Percentiles rank a stretch among this genome's conserved stretches.
Conservation (phyloP, 768 basidiomycete species). For the Strobilomyces dryophilus region DNA sequence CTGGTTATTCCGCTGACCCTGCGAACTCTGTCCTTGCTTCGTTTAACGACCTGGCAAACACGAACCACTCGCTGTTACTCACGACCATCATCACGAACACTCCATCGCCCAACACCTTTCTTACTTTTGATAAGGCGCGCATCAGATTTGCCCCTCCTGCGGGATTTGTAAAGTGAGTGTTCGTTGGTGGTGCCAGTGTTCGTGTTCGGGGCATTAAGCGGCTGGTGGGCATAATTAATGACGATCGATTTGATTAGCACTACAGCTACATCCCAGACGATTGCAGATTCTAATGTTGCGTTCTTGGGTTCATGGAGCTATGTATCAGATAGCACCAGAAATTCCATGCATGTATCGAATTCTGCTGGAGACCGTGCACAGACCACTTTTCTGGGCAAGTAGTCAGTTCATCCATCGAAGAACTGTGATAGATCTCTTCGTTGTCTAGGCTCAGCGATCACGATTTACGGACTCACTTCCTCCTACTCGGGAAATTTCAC, state of each 20-base stretch:
- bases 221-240: conserved; percentile 15
- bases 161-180: conserved; percentile 33
- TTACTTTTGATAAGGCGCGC: conserved; percentile 57
- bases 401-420: neutral
- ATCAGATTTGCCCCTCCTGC: conserved; percentile 39
- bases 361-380: conserved; percentile 44
- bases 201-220: neutral
- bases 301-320: conserved; percentile 58
- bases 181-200: conserved; percentile 1
- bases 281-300: conserved; percentile 44
- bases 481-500: conserved; percentile 55
- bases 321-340: conserved; percentile 28
- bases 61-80: conserved; percentile 53
- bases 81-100: conserved; percentile 39
- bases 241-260: conserved; percentile 29
- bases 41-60: conserved; percentile 43
- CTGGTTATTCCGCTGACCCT: conserved; percentile 23
- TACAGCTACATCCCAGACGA: conserved; percentile 31
- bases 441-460: conserved; percentile 54
- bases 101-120: conserved; percentile 32
- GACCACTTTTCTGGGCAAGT: conserved; percentile 46
- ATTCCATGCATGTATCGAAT: conserved; percentile 29
- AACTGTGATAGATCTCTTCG: neutral
- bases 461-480: conserved; percentile 57
- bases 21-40: conserved; percentile 44